A percentile compares a stretch with the other conserved stretches of the same genome.
Conservation (phyloP, 139 green algal species). For the Chlorella sp. region DNA sequence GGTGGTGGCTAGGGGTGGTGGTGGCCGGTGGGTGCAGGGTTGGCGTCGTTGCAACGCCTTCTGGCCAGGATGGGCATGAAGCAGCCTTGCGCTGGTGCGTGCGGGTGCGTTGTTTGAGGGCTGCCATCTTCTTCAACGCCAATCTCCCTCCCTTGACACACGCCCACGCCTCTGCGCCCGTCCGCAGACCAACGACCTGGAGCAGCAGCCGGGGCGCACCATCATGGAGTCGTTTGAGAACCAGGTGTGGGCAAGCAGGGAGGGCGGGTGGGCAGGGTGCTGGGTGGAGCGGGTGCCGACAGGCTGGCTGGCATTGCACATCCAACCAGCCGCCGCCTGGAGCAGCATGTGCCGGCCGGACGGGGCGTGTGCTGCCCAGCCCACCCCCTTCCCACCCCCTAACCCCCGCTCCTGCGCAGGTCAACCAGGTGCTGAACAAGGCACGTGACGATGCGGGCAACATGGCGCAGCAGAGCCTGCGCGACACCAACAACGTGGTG, state of each 20-base stretch:
- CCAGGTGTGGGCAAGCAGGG: constrained; percentile 22
- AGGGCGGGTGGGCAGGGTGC: background rate
- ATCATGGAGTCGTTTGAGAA: constrained; percentile 97
- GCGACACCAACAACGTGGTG: constrained; percentile 98
- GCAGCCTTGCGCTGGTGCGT: no score
- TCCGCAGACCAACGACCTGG: constrained; percentile 81
- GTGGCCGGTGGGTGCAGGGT: no score
- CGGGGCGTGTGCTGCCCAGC: background rate
- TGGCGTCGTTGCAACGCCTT: no score
- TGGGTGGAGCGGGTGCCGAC: no score
- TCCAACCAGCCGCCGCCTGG: no score
- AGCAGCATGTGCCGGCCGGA: no score
- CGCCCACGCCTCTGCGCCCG: constrained; percentile 10
- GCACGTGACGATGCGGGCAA: constrained; percentile 95
- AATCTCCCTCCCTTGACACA: background rate
- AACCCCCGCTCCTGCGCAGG: constrained; percentile 12
- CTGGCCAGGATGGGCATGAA: no score
- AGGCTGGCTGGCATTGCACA: no score
- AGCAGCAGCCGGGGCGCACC: constrained; percentile 89
- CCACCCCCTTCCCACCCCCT: background rate
- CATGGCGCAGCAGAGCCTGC: constrained; percentile 80
- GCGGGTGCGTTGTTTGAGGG: no score
- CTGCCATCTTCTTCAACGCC: no score
- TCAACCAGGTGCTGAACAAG: constrained; percentile 94
- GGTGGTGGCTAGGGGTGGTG: no score